phyloP scores from a whole-genome alignment of 306 rosid species.

The Dryas alaskensis region DNA sequence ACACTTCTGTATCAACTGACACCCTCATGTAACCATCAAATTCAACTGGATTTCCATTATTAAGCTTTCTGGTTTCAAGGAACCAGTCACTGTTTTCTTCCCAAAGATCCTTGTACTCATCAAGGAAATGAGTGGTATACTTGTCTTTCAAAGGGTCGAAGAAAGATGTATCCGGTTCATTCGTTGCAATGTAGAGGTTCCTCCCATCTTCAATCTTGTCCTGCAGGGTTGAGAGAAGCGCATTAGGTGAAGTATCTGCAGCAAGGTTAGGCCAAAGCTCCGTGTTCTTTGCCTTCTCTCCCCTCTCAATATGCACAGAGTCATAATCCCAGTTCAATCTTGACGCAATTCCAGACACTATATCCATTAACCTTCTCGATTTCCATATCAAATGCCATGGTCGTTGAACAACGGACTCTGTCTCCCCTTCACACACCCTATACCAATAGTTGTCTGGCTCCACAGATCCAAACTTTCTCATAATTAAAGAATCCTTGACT shows the following conservation, averaged over 20 bases:
- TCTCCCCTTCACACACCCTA: constrained; percentile 96
- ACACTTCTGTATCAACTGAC: constrained; percentile 92
- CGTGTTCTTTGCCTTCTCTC: constrained; percentile 85
- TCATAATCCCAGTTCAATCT: constrained; percentile 93
- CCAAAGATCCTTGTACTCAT: constrained; percentile 93
- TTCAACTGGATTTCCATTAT: constrained; percentile 66
- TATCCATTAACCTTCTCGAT: constrained; percentile 88
- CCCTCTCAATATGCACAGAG: constrained; percentile 86
- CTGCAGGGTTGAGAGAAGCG: constrained; percentile 66
- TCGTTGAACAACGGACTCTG: constrained; percentile 79
- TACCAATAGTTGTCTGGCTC: constrained; percentile 98
- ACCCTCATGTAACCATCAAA: constrained; percentile 98
- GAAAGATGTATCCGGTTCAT: constrained; percentile 69
- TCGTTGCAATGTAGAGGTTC: constrained; percentile 81
- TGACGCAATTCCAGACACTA: constrained; percentile 79
- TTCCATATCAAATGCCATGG: constrained; percentile 98
- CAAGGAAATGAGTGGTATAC: constrained; percentile 80
- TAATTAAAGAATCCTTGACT: constrained; percentile 67
- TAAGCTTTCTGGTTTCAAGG: constrained; percentile 69
- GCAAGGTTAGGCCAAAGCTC: constrained; percentile 98
- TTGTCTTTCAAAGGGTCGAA: constrained; percentile 87
- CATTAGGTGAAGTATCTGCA: constrained; percentile 73
- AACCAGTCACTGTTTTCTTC: constrained; percentile 80
- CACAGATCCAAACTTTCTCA: constrained; percentile 85
- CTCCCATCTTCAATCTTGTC: constrained; percentile 83